Percentiles rank a stretch among this genome's conserved stretches.
These are phyloP conservation scores for Cutaneotrichosporon arboriforme DNA, from an alignment of 1,284 basidiomycete genomes.

Conservation along the genomic window DNA sequence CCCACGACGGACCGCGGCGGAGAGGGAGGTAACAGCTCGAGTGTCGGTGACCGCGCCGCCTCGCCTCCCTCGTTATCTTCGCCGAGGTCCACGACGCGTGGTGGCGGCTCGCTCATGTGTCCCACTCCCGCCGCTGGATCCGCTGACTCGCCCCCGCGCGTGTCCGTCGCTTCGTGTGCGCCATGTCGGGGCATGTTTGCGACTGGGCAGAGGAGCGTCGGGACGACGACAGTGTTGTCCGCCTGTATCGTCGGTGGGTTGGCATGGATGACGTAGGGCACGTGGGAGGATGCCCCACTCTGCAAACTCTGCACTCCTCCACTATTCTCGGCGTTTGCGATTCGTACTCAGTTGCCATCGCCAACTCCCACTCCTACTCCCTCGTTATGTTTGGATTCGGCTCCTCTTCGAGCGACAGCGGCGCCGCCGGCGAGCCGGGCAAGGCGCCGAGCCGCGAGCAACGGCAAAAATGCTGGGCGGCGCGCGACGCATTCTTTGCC, in stretches of 20 bases:
- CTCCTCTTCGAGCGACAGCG: not conserved
- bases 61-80: not conserved
- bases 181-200: too few relatives aligned
- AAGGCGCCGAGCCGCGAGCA: slow-evolving; percentile 45
- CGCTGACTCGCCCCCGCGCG: too few relatives aligned
- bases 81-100: too few relatives aligned
- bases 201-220: too few relatives aligned
- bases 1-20: not conserved
- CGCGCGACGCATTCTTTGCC: slow-evolving; percentile 47
- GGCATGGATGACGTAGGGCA: too few relatives aligned
- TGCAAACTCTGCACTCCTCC: not conserved
- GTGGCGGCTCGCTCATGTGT: too few relatives aligned
- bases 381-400: slow-evolving; percentile 8
- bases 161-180: too few relatives aligned
- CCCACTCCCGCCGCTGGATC: too few relatives aligned
- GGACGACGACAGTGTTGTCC: too few relatives aligned
- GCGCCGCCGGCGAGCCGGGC: slow-evolving; percentile 4
- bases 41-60: not conserved
- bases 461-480: slow-evolving; percentile 46
- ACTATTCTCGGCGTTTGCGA: not conserved
- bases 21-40: not conserved
- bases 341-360: not conserved
- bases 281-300: not conserved
- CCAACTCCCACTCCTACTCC: not conserved
- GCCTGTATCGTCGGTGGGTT: too few relatives aligned